Evolutionary conservation across 2,329 filamentous ascomycete genomes (phyloP), one percentile per base, ranked within the genome.

Genomic region (Chalaropsis thielavioides): DNA sequence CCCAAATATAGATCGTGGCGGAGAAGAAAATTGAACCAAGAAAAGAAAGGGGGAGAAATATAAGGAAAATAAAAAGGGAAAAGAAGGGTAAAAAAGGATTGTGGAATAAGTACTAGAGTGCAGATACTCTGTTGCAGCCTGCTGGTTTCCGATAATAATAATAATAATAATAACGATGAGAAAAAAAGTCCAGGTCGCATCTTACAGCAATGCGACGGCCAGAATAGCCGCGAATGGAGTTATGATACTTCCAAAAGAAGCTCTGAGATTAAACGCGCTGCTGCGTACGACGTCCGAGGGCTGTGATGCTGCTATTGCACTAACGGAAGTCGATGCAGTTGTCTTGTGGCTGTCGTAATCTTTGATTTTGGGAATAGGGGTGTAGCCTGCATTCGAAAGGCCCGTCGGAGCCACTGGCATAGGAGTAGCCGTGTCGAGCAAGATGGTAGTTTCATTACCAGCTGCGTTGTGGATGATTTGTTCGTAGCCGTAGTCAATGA

Each of bases 401-500:
- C 40, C 62, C 8, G 54, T 17, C 35, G 60, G 35, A 27, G 58
- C 24, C 13, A 41, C 40, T n/a, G 8, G n/a, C n/a, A 46, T 64
- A 35, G 63, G 17, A 49, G 54, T 61, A 35, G 40, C 27, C 10
- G 59, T 61, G 15, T 46, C 24, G 49, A 60, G 38, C 40, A 56
- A 13, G 24, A 44, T 38, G 31, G 64, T 51, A 43, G 58, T 56
- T 56, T 56, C 41, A 44, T 54, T 64, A 10, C 31, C 46, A n/a
- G 62, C 62, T 8, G 46, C 62, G 31, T 54, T 22, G 27, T 49
- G 51, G 27, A 56, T 64, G 38, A 43, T 38, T 31, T 56, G 41
- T 19, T 58, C 24, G 49, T 64, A 44, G 27, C 58, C 22, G 40
- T 40, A 61, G 54, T 66, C 58, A 41, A 63, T 41, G 8, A 51